Evolutionary conservation across 2,329 filamentous ascomycete species (phyloP).

Genomic region (Immersiporthe knoxdaviesiana): DNA sequence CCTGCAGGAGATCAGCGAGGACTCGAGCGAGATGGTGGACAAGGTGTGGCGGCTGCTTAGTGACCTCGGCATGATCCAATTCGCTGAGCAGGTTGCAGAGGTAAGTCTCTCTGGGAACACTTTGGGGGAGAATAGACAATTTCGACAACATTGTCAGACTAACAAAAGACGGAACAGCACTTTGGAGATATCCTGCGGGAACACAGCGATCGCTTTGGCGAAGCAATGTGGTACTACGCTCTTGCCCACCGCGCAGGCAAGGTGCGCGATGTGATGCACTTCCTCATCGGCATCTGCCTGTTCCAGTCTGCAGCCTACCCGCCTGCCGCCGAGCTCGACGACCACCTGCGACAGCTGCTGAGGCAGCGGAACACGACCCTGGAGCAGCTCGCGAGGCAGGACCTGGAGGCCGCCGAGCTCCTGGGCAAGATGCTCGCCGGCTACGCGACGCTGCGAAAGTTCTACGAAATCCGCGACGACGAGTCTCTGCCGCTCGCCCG

Average conservation of each 20-base stretch:
- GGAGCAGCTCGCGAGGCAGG: slow-evolving; percentile 70
- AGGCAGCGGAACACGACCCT: slow-evolving; percentile 73
- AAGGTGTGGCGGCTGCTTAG: slow-evolving; percentile 80
- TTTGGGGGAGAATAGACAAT: not conserved
- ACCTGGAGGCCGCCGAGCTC: slow-evolving; percentile 80
- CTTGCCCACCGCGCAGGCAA: slow-evolving; percentile 78
- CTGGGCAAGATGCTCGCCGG: slow-evolving; percentile 86
- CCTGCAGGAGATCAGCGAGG: slow-evolving; percentile 64
- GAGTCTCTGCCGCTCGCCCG: slow-evolving; percentile 55
- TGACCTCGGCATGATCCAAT: slow-evolving; percentile 75
- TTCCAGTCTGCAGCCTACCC: slow-evolving; percentile 85
- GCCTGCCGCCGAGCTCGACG: slow-evolving; percentile 70
- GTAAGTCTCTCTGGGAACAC: slow-evolving; percentile 54
- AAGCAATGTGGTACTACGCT: slow-evolving; percentile 88
- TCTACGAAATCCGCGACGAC: slow-evolving; percentile 83
- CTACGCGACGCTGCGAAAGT: slow-evolving; percentile 87
- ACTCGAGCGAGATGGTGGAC: slow-evolving; percentile 74
- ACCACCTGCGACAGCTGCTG: slow-evolving; percentile 70
- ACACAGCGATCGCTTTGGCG: slow-evolving; percentile 77
- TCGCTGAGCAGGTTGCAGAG: slow-evolving; percentile 81
- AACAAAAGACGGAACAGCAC: slow-evolving; percentile 58
- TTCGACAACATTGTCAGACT: slow-evolving; percentile 27
- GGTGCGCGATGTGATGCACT: slow-evolving; percentile 82
- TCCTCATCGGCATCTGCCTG: slow-evolving; percentile 85
- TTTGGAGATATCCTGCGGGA: slow-evolving; percentile 79